Evolutionary conservation across 768 basidiomycete species (phyloP), one percentile per base, ranked within the genome.

Genomic region (Lentinus tigrinus): DNA sequence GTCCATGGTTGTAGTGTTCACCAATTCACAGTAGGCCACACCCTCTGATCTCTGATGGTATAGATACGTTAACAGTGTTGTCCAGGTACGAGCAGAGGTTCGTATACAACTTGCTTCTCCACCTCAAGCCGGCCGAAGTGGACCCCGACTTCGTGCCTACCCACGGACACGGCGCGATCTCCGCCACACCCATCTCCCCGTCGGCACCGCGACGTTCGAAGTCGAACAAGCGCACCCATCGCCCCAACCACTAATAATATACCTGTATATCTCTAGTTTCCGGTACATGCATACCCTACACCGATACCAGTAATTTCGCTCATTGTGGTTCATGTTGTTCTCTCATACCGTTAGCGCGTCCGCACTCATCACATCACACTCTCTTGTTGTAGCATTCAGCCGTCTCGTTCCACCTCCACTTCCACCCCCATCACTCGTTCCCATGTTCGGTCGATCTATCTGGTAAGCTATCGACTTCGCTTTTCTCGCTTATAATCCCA

Each of bases 1-100:
- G 47, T 90, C 85, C n/a, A 88, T 95, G 81, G 80, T 88, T 7
- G 78, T 95, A 10, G 93, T 95, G 10, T 95, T 93, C 69, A 94
- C 90, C 31, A 97, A 96, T 72, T 83, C 95, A 14, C 89, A 90
- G 93, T 94, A 67, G 74, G 91, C 81, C 5, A n/a, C 43, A 46
- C 21, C n/a, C n/a, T n/a, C n/a, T n/a, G n/a, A n/a, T n/a, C n/a
- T n/a, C n/a, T n/a, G 10, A 24, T 46, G 21, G 16, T 23, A 3
- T n/a, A n/a, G 21, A 46, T 46, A 9, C 8, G 43, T 6, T 23
- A 13, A 26, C 23, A 13, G 14, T 16, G 19, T 24, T 13, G 21
- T 23, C 21, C 56, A 91, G 91, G 70, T 95, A 88, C 66, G 94
- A 97, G 68, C 90, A 95, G 67, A 81, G 85, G 52, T 95, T 96